phyloP scores from a whole-genome alignment of 192 early-diverging fungal genomes.

The Allomyces macrogynus region DNA sequence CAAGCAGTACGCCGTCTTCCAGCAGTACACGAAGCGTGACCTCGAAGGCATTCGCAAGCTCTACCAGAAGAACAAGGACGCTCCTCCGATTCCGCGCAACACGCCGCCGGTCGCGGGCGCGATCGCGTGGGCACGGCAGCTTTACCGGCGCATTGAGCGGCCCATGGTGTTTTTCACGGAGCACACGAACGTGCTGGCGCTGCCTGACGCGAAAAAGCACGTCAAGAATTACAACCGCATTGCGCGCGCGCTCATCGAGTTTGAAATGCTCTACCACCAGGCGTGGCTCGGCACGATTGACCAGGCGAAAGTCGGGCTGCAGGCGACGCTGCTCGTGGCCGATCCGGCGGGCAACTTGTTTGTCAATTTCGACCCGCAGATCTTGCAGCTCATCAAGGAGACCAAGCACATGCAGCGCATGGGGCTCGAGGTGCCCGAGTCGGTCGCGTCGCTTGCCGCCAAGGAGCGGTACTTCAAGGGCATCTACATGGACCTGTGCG shows the following conservation, averaged over 20 bases:
- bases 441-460: slow-evolving; percentile 70
- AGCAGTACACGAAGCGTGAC: slow-evolving; percentile 35
- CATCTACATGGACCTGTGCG: slow-evolving; percentile 11
- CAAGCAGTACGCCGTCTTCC: slow-evolving; percentile 41
- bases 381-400: slow-evolving; percentile 96
- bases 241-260: slow-evolving; percentile 38
- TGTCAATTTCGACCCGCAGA: slow-evolving; percentile 85
- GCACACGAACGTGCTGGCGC: slow-evolving; percentile 30
- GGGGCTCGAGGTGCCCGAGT: slow-evolving; percentile 79
- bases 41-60: slow-evolving; percentile 39
- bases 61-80: slow-evolving; percentile 40
- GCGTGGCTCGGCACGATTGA: slow-evolving; percentile 37
- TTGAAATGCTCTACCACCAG: slow-evolving; percentile 35
- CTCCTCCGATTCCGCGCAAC: slow-evolving; percentile 36
- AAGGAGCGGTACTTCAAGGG: slow-evolving; percentile 64
- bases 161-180: slow-evolving; percentile 35
- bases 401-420: slow-evolving; percentile 88
- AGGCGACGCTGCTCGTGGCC: slow-evolving; percentile 35
- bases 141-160: slow-evolving; percentile 35
- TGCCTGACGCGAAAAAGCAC: slow-evolving; percentile 36
- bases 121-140: slow-evolving; percentile 38
- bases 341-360: slow-evolving; percentile 42
- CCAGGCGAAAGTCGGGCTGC: slow-evolving; percentile 37
- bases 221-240: slow-evolving; percentile 47
- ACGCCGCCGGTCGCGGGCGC: slow-evolving; percentile 37